Conservation (phyloP, 148 eudicot species). For the Fagopyrum esculentum region DNA sequence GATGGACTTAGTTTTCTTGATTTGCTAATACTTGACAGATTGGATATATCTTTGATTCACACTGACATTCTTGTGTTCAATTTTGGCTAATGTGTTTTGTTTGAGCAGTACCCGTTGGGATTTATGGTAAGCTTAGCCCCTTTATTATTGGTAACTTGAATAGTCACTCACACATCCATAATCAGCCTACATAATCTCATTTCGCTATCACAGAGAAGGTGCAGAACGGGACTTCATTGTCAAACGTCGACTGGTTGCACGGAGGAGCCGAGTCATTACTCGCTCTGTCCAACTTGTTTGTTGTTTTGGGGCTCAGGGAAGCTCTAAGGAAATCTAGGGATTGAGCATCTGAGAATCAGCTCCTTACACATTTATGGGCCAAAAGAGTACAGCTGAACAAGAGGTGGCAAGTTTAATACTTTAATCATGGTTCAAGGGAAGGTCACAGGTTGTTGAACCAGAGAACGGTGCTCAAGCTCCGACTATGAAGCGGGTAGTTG, state of each 20-base stretch:
- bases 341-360: neutral
- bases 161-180: neutral
- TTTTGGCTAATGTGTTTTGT: conserved; percentile 7
- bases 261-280: conserved; percentile 14
- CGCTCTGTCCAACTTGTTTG: conserved; percentile 12
- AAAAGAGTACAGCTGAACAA: too few species aligned
- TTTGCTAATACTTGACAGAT: neutral
- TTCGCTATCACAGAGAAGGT: neutral
- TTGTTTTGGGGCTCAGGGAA: conserved; percentile 9
- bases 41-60: neutral
- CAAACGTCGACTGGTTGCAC: conserved; percentile 13
- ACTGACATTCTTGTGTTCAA: conserved; percentile 7
- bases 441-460: too few species aligned
- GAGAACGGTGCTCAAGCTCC: too few species aligned
- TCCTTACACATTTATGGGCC: neutral
- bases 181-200: neutral
- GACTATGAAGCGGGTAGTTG: neutral
- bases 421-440: too few species aligned
- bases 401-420: too few species aligned
- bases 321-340: neutral
- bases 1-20: neutral
- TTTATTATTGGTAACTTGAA: neutral
- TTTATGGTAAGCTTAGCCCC: conserved; percentile 57
- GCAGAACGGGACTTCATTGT: conserved; percentile 8
- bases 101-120: conserved; percentile 67